These are phyloP conservation scores for Penicillium maclennaniae DNA, from an alignment of 495 filamentous ascomycete genomes.

Conservation along the genomic window DNA sequence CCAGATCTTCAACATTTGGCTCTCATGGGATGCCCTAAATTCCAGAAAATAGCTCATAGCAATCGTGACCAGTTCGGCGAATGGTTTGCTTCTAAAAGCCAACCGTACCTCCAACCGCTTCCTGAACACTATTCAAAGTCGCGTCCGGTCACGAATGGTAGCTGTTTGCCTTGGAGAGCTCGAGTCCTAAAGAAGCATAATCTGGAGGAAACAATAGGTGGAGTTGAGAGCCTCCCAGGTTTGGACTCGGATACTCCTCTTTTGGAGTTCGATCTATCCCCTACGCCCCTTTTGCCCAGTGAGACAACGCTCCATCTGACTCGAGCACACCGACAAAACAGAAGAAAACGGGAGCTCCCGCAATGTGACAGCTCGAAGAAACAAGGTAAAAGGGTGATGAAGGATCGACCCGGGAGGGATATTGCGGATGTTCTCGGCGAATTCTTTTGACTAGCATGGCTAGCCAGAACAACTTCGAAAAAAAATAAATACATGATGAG, in stretches of 20 bases:
- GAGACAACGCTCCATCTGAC: neutral
- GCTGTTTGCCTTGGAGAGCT: neutral
- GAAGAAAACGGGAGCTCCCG: neutral
- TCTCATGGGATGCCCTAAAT: slow-evolving; percentile 18
- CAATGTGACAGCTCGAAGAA: neutral
- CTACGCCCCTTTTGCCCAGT: neutral
- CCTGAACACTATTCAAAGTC: neutral
- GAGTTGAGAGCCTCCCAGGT: neutral
- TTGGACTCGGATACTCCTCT: neutral
- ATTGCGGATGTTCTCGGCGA: neutral
- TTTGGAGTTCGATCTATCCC: neutral
- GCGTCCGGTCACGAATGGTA: neutral
- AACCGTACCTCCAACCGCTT: neutral
- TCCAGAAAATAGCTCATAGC: neutral
- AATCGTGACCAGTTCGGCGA: neutral
- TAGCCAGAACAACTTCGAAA: neutral
- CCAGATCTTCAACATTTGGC: slow-evolving; percentile 31
- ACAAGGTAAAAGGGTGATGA: neutral
- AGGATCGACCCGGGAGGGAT: neutral
- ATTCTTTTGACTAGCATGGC: neutral
- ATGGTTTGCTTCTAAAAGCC: neutral
- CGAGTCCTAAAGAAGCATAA: neutral
- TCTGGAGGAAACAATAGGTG: neutral
- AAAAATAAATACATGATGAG: neutral
- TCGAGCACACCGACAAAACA: neutral